These are phyloP conservation scores for Sphaceloma murrayae DNA, from an alignment of 2,329 filamentous ascomycete species.

Conservation along the genomic window DNA sequence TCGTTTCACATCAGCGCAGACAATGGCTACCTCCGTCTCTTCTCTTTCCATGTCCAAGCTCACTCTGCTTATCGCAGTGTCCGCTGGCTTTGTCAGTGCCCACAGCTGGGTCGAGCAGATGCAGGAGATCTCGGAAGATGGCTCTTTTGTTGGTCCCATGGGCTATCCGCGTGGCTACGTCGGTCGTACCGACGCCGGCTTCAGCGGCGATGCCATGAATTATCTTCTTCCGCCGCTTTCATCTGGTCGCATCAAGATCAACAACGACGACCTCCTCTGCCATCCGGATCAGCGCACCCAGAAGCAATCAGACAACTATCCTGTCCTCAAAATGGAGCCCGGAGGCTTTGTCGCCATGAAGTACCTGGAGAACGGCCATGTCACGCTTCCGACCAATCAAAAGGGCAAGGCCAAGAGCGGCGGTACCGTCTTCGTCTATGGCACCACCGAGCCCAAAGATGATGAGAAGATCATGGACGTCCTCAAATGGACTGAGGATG, in stretches of 20 bases:
- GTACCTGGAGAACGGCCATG: constrained; percentile 44
- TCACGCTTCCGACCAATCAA: constrained; percentile 34
- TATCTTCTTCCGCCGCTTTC: constrained; percentile 50
- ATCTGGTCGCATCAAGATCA: constrained; percentile 40
- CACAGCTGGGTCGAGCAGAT: constrained; percentile 82
- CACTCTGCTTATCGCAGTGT: not conserved
- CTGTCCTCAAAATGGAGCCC: constrained; percentile 50
- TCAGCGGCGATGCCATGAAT: constrained; percentile 45
- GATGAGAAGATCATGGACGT: constrained; percentile 55
- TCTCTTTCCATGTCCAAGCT: not conserved
- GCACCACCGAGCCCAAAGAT: constrained; percentile 38
- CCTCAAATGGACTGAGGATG: constrained; percentile 71
- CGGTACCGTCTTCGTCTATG: constrained; percentile 42
- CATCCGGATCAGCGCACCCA: constrained; percentile 51
- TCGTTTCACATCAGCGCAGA: not conserved
- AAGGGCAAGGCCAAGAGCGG: constrained; percentile 35
- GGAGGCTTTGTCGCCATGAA: constrained; percentile 41
- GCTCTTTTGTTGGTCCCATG: constrained; percentile 57
- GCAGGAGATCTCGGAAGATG: constrained; percentile 60
- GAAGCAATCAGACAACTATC: constrained; percentile 45
- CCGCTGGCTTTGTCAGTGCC: constrained; percentile 30
- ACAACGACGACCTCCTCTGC: constrained; percentile 51
- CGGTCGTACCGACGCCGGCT: constrained; percentile 46
- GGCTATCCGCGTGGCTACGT: constrained; percentile 70
- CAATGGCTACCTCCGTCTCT: not conserved